Evolutionary conservation across 345 rosid genomes (phyloP).

Genomic region (Pugionium dolabratum): DNA sequence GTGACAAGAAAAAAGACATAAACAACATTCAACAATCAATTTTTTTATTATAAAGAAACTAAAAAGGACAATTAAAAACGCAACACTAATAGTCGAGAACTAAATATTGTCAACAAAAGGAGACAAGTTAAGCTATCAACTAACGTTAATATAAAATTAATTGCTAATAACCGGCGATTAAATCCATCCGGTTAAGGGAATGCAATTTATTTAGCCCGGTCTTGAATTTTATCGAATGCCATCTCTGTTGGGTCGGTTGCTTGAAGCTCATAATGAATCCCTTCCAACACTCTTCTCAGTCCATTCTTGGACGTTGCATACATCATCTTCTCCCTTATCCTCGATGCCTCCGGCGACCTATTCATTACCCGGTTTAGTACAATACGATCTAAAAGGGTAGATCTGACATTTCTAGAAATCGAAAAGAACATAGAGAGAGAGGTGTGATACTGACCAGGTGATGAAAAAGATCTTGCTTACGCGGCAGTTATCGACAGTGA

Average conservation of each 20-base stretch:
- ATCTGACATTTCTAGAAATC: not conserved
- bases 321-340: constrained; percentile 82
- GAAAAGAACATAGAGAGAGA: not conserved
- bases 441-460: constrained; percentile 62
- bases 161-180: constrained; percentile 25
- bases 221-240: constrained; percentile 83
- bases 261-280: constrained; percentile 84
- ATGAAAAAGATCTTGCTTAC: constrained; percentile 99
- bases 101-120: constrained; percentile 14
- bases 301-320: constrained; percentile 91
- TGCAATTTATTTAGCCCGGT: constrained; percentile 56
- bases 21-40: no score
- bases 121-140: constrained; percentile 20
- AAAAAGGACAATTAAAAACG: not conserved
- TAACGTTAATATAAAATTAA: constrained; percentile 6
- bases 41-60: no score
- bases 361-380: no score
- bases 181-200: not conserved
- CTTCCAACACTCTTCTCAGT: constrained; percentile 80
- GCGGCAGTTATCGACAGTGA: constrained; percentile 84
- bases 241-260: constrained; percentile 96
- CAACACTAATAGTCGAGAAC: not conserved
- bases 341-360: constrained; percentile 85
- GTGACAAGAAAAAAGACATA: no score
- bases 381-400: no score